phyloP scores from a whole-genome alignment of 2,329 filamentous ascomycete genomes.

The Zasmidium citrigriseum region DNA sequence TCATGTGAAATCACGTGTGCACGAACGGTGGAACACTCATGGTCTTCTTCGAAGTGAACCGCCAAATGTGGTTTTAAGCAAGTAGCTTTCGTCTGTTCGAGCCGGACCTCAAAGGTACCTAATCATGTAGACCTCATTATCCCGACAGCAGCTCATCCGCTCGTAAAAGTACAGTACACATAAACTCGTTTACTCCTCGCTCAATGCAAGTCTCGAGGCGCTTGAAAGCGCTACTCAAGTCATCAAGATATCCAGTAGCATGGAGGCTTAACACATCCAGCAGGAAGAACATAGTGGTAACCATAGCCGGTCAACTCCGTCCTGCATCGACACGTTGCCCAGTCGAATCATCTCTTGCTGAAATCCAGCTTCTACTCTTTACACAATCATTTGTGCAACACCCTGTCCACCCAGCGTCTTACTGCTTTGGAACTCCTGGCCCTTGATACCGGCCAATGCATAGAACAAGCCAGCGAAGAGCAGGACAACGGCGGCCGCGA shows the following conservation, averaged over 20 bases:
- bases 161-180: conserved; percentile 5
- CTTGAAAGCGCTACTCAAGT: not conserved
- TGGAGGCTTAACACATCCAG: not conserved
- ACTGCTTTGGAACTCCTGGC: conserved; percentile 84
- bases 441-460: conserved; percentile 73
- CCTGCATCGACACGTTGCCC: not conserved
- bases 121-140: not conserved
- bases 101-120: not conserved
- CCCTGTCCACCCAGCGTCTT: conserved; percentile 94
- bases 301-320: not conserved
- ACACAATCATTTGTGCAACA: conserved; percentile 98
- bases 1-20: not conserved
- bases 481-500: conserved; percentile 83
- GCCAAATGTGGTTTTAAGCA: not conserved
- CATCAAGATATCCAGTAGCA: not conserved
- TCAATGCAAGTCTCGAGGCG: not conserved
- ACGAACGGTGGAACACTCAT: no score
- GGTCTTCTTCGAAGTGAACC: no score
- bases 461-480: conserved; percentile 80
- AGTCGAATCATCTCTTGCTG: not conserved
- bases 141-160: conserved; percentile 5
- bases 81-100: not conserved
- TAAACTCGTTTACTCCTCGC: conserved; percentile 2
- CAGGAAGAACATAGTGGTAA: not conserved
- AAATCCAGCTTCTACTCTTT: not conserved